Percentiles rank a stretch among this genome's conserved stretches.
Evolutionary conservation across 164 flowering plant genomes (phyloP).

Genomic region (Cinnamomum chago): DNA sequence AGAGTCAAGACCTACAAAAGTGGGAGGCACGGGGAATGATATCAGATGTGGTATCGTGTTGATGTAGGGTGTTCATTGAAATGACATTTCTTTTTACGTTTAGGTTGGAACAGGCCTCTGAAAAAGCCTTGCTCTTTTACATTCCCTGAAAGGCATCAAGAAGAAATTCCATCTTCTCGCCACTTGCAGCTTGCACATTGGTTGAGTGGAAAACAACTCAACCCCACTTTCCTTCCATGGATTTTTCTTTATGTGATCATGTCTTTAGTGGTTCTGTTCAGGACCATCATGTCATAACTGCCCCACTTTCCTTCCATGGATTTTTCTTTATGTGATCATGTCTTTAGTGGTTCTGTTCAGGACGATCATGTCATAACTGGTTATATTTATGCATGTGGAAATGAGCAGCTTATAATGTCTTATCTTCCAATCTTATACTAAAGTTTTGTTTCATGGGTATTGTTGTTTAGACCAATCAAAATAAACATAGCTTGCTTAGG

Average conservation of each 20-base stretch:
- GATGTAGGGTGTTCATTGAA: not conserved
- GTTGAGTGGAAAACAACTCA: not conserved
- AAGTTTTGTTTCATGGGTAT: no score
- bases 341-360: no score
- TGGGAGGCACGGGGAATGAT: not conserved
- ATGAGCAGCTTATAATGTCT: not conserved
- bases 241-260: not conserved
- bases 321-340: not conserved
- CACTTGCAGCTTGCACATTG: not conserved
- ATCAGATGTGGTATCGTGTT: not conserved
- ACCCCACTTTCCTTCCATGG: not conserved
- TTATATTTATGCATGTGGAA: no score
- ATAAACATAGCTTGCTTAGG: no score
- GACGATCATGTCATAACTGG: no score
- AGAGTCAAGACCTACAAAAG: not conserved
- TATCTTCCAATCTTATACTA: not conserved
- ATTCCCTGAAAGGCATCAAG: no score
- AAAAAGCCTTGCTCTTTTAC: no score
- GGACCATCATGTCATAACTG: no score
- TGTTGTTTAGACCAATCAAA: no score
- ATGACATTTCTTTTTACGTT: no score
- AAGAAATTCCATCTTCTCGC: not conserved
- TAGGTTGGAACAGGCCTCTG: no score
- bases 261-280: not conserved
- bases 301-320: not conserved